Evolutionary conservation across 1,139 yeast species (phyloP), one percentile per base, ranked within the genome.

Genomic region (Candida sanyaensis): DNA sequence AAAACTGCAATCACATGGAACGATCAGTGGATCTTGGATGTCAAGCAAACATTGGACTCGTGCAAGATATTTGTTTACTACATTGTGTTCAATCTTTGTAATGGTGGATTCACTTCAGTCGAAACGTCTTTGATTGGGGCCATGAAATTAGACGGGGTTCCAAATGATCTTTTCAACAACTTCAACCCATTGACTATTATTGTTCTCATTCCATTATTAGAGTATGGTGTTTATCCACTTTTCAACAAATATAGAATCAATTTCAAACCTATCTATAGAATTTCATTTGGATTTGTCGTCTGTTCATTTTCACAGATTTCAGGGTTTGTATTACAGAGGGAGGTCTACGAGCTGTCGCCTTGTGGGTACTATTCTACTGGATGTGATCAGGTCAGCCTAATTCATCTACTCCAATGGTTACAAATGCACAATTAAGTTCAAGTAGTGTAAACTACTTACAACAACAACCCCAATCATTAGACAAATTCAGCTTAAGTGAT

Each of bases 171-270:
- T 61, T 79, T 84, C 63, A 80, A 77, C 63, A 84, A 83, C 55
- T 81, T 86, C 64, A 85, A 85, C 61, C 86, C 90, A 31, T 71
- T 86, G 55, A 80, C 88, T 21, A 81, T 85, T 51, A 80, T 85
- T 55, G 67, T 84, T 27, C 67, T 83, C 55, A 83, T 85, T 55
- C 91, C 91, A 49, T 70, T 85, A 50, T 73, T 81, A 58, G 88
- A 85, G 59, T 74, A 75, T 52, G 54, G 69, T 12, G 46, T 84
- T 1, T 84, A 85, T 59, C 91, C 92, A 49, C 46, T 71, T n/a
- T 67, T 84, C 48, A 77, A 88, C 68, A 75, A 65, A 58, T 64
- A 62, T 49, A 71, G 67, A 42, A 69, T 73, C 46, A 65, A 66
- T 36, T 73, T 71, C 60, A 62, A 60, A 42, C 77, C 77, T 41